Evolutionary conservation across 768 basidiomycete genomes (phyloP).

Genomic region (Leucosporidium scottii): DNA sequence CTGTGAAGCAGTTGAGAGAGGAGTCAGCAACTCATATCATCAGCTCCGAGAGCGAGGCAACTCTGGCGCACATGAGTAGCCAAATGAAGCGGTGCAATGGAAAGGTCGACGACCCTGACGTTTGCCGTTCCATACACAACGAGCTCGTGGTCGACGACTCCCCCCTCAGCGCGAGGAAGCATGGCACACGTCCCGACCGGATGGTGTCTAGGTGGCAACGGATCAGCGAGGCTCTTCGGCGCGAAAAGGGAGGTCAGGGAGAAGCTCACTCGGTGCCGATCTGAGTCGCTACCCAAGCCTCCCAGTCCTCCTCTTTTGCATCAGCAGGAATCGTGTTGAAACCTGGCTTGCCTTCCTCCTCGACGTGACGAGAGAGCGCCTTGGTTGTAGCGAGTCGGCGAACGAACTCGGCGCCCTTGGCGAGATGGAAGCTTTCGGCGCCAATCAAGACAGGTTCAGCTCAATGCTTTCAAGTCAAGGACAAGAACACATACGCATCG

Average conservation of each 20-base stretch:
- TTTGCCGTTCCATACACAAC: no score
- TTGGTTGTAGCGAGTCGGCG: constrained; percentile 9
- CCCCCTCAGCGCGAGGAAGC: constrained; percentile 43
- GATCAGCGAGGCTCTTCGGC: no score
- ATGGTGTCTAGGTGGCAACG: no score
- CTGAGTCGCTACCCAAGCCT: constrained; percentile 48
- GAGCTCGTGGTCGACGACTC: constrained; percentile 45
- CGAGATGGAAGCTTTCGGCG: constrained; percentile 1
- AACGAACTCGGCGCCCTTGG: constrained; percentile 7
- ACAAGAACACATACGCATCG: background rate
- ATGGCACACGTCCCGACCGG: constrained; percentile 38
- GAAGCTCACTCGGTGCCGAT: constrained; percentile 48
- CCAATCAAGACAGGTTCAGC: no score
- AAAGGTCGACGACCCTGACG: no score
- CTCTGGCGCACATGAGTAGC: no score
- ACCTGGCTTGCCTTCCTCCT: constrained; percentile 45
- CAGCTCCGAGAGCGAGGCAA: no score
- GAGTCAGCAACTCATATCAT: no score
- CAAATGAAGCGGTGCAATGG: no score
- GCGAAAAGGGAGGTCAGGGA: no score
- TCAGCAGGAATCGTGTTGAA: constrained; percentile 40
- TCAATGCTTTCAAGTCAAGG: no score
- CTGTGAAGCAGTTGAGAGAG: no score
- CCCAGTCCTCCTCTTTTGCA: constrained; percentile 55
- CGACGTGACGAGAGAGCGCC: constrained; percentile 5